Evolutionary conservation across 2,329 filamentous ascomycete species (phyloP), one percentile per base, ranked within the genome.

Genomic region (Fusarium sp.): DNA sequence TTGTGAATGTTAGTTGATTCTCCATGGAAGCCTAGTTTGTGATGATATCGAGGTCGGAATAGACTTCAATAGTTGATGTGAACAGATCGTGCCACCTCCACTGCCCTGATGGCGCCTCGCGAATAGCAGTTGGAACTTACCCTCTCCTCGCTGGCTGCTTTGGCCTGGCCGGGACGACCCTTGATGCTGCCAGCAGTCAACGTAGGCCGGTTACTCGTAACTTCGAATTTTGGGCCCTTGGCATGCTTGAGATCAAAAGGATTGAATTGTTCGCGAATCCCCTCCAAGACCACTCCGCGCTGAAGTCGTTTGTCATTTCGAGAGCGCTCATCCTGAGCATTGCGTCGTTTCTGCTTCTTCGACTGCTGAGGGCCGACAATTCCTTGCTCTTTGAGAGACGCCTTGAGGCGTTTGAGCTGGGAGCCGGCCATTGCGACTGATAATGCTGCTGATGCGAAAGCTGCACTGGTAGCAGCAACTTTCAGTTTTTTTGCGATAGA

Each of bases 191-290:
- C 89, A 31, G 86, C 84, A 33, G 86, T 84, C 78, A 85, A 85
- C 18, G 84, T 82, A 10, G 88, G 86, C 64, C 89, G 88, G 71
- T 89, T 89, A 59, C 88, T 95, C 0, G 93, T 94, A 48, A 95
- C 92, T 46, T 95, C 91, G 73, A 97, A 97, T 78, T 98, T 98
- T 63, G 91, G 91, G 0, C 91, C 93, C 66, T 92, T 87, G 44
- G 92, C 90, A 65, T 93, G 90, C 82, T 97, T 97, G 80, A 97
- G 89, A 79, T 99, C 96, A 82, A 99, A 99, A 0, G 96, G 96
- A 81, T 99, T 99, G 88, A 98, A 98, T 75, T 95, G 92, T 78
- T 98, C 95, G 79, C 96, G 92, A 80, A 99, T 98, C 63, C 89
- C 90, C 76, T 93, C 91, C 70, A 99, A 87, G 21, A 94, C 93